A percentile compares a stretch with the other conserved stretches of the same genome.
phyloP scores from a whole-genome alignment of 1,284 basidiomycete genomes.

The Gomphus bonarii region DNA sequence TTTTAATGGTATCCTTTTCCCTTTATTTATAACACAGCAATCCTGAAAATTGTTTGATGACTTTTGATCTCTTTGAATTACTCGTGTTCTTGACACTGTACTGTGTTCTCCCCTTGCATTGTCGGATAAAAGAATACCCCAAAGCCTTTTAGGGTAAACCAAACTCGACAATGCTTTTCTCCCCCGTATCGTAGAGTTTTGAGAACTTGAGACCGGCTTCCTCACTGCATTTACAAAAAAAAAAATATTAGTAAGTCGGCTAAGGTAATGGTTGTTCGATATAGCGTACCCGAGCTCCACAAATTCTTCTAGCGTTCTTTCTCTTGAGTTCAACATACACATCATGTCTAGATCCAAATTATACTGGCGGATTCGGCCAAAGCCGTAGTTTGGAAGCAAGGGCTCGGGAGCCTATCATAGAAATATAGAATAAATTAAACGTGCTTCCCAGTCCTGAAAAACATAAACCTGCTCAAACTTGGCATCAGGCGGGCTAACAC shows the following conservation, averaged over 20 bases:
- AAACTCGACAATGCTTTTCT: neutral
- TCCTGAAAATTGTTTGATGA: too few species aligned
- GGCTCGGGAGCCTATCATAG: slow-evolving; percentile 24
- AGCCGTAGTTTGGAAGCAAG: slow-evolving; percentile 26
- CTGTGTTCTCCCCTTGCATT: too few species aligned
- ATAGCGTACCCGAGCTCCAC: slow-evolving; percentile 6
- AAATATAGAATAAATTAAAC: neutral
- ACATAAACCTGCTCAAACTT: neutral
- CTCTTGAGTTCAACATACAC: slow-evolving; percentile 21
- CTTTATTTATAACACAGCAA: too few species aligned
- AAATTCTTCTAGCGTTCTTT: slow-evolving; percentile 23
- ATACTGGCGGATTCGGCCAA: slow-evolving; percentile 22
- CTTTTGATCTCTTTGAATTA: too few species aligned
- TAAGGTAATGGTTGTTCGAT: too few species aligned
- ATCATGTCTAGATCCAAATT: slow-evolving; percentile 24
- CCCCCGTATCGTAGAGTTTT: neutral
- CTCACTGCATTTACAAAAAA: neutral
- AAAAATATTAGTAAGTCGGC: too few species aligned
- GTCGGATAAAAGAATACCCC: too few species aligned
- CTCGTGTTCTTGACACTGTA: too few species aligned
- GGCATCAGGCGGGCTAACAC: neutral
- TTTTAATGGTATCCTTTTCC: too few species aligned
- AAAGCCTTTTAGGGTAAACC: too few species aligned
- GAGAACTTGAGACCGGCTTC: neutral
- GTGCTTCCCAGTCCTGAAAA: neutral